These are phyloP conservation scores for Cucurbita moschata DNA, from an alignment of 306 rosid species.

Conservation along the genomic window DNA sequence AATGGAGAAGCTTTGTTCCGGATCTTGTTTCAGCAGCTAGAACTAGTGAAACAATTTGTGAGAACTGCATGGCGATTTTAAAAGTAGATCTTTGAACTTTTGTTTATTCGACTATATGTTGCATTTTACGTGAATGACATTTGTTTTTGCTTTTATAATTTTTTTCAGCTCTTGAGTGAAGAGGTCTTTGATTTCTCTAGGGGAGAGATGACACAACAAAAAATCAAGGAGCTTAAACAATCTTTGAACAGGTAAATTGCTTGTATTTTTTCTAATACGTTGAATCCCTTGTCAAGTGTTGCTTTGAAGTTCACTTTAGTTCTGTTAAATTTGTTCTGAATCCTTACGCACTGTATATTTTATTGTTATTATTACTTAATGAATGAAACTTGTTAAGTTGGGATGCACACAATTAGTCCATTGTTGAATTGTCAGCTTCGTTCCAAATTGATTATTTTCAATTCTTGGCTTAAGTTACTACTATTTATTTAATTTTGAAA, in stretches of 20 bases:
- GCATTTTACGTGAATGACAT: not conserved
- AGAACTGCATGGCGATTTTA: slow-evolving; percentile 91
- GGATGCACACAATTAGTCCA: not conserved
- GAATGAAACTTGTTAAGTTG: not conserved
- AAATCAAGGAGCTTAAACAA: slow-evolving; percentile 53
- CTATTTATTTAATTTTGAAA: not conserved
- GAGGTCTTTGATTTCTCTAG: slow-evolving; percentile 64
- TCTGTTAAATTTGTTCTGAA: not conserved
- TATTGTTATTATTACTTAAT: not conserved
- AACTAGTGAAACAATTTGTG: slow-evolving; percentile 91
- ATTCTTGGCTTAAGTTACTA: not conserved
- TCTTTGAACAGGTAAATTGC: slow-evolving; percentile 59
- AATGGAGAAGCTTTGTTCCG: slow-evolving; percentile 90
- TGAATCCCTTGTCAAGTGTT: not conserved
- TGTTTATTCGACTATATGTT: not conserved
- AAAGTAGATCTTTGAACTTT: slow-evolving; percentile 31
- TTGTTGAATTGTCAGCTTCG: not conserved
- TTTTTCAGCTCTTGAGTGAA: slow-evolving; percentile 42
- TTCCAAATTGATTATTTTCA: not conserved
- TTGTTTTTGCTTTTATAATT: slow-evolving; percentile 6
- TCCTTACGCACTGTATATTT: not conserved
- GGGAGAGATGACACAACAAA: slow-evolving; percentile 57
- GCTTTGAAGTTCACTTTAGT: not conserved
- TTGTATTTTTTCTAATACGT: slow-evolving; percentile 1
- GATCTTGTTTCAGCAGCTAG: slow-evolving; percentile 88